Evolutionary conservation across 2,329 filamentous ascomycete species (phyloP).

Genomic region (Byssochlamys sp.): DNA sequence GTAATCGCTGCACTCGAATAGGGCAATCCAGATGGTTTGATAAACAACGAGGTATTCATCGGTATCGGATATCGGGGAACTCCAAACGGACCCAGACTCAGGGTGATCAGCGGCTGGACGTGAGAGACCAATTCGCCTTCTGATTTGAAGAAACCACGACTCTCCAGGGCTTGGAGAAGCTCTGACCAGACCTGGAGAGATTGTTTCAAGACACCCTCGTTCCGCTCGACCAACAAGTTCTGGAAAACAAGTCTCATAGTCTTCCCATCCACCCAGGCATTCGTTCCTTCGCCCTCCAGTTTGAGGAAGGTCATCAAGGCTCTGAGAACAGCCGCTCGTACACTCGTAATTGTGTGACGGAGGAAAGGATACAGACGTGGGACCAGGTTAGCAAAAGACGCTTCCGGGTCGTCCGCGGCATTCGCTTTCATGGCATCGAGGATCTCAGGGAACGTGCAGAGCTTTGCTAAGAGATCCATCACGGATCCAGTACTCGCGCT

Average conservation of each 20-base stretch:
- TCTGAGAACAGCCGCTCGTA: constrained; percentile 83
- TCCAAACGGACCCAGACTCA: constrained; percentile 84
- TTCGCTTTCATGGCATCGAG: constrained; percentile 88
- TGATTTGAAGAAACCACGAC: constrained; percentile 53
- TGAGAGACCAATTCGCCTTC: constrained; percentile 65
- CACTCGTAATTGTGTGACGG: constrained; percentile 91
- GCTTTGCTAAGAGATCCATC: constrained; percentile 92
- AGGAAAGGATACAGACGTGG: constrained; percentile 92
- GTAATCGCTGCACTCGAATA: constrained; percentile 48
- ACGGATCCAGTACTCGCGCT: constrained; percentile 96
- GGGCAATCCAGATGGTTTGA: constrained; percentile 81
- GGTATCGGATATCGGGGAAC: constrained; percentile 82
- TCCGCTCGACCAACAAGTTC: constrained; percentile 86
- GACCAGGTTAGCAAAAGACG: constrained; percentile 85
- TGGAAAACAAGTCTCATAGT: constrained; percentile 85
- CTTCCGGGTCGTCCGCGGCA: constrained; percentile 68
- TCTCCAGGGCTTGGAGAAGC: constrained; percentile 58
- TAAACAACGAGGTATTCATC: constrained; percentile 81
- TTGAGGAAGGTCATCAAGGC: constrained; percentile 87
- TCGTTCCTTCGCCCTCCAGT: constrained; percentile 66
- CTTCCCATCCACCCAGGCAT: constrained; percentile 86
- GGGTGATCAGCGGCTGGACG: constrained; percentile 68
- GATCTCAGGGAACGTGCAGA: constrained; percentile 89
- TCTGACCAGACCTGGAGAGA: constrained; percentile 83
- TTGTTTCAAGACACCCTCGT: constrained; percentile 68